Conservation (phyloP, 139 green algal species). For the Chlamydomonas sp. region DNA sequence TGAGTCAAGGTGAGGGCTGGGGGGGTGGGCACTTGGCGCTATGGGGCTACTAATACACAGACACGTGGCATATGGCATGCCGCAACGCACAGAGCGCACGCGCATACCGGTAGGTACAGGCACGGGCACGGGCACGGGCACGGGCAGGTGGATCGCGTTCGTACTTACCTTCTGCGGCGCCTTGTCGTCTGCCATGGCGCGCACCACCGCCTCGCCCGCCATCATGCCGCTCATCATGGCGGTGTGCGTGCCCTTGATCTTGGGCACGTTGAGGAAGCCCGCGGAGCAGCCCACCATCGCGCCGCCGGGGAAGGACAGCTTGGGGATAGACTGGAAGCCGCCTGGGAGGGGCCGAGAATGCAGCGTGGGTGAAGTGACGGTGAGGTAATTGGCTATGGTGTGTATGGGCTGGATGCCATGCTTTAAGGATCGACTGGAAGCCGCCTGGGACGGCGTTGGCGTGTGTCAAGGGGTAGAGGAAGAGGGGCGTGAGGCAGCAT, state of each 20-base stretch:
- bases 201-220: constrained; percentile 82
- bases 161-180: not conserved
- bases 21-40: not conserved
- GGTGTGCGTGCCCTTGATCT: constrained; percentile 95
- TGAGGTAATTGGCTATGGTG: not conserved
- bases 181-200: constrained; percentile 52
- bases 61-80: not conserved
- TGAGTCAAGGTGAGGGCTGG: not conserved
- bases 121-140: no score
- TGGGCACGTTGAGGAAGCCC: constrained; percentile 94
- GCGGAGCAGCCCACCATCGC: constrained; percentile 92
- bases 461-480: no score
- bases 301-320: constrained; percentile 89
- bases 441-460: no score
- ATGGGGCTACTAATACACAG: not conserved
- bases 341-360: constrained; percentile 43
- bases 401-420: no score
- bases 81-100: no score
- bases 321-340: constrained; percentile 89
- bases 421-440: no score
- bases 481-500: no score
- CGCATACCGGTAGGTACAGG: no score
- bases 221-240: constrained; percentile 95
- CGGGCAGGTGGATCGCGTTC: no score
- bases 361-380: not conserved